Conservation (phyloP, 1,139 yeast species). For the Candida sp. region DNA sequence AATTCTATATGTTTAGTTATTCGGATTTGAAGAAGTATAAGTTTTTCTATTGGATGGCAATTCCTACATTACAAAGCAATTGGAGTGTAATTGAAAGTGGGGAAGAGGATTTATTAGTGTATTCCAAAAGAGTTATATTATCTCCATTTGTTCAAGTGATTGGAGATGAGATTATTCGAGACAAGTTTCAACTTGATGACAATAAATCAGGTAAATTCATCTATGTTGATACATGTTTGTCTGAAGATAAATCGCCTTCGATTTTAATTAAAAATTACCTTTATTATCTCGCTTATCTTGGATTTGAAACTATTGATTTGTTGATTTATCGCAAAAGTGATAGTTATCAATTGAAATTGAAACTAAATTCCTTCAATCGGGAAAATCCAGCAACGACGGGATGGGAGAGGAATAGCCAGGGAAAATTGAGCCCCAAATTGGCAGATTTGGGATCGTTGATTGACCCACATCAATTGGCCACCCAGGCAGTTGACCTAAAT, state of each 20-base stretch:
- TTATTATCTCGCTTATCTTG: constrained; percentile 45
- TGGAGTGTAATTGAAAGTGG: constrained; percentile 26
- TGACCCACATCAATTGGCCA: constrained; percentile 77
- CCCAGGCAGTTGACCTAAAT: constrained; percentile 89
- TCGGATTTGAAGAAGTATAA: constrained; percentile 88
- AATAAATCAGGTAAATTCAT: constrained; percentile 30
- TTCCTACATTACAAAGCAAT: constrained; percentile 56
- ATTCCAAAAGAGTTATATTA: background rate
- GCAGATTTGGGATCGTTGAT: constrained; percentile 81
- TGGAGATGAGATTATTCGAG: background rate
- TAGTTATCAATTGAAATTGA: constrained; percentile 24
- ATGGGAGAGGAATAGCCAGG: constrained; percentile 82
- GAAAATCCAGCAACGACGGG: constrained; percentile 55
- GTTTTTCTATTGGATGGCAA: constrained; percentile 87
- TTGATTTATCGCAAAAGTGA: constrained; percentile 20
- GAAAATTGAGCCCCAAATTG: constrained; percentile 74
- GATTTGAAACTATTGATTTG: constrained; percentile 36
- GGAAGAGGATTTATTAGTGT: constrained; percentile 1
- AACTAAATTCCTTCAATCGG: constrained; percentile 9
- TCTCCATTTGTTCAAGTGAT: background rate
- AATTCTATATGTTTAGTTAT: constrained; percentile 64
- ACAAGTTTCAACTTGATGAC: constrained; percentile 9
- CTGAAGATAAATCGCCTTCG: constrained; percentile 45
- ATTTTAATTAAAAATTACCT: constrained; percentile 66
- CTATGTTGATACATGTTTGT: constrained; percentile 60